phyloP scores from a whole-genome alignment of 108 stramenopile genomes.

The Skeletonema costatum region DNA sequence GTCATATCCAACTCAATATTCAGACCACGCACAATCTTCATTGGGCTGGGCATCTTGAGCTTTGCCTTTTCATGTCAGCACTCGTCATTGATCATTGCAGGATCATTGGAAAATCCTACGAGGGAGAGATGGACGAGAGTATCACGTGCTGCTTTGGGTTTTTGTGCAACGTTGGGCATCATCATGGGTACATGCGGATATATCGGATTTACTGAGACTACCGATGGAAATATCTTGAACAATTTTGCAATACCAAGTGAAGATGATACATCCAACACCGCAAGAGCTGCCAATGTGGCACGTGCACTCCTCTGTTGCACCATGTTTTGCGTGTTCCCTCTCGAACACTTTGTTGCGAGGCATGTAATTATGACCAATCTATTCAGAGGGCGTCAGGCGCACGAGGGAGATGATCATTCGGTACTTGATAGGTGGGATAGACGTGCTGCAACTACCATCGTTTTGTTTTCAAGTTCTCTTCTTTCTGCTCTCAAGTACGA shows the following conservation, averaged over 20 bases:
- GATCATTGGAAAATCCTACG: slow-evolving; percentile 74
- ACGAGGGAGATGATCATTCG: slow-evolving; percentile 81
- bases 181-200: slow-evolving; percentile 65
- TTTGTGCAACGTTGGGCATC: slow-evolving; percentile 51
- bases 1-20: slow-evolving; percentile 38
- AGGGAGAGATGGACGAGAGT: slow-evolving; percentile 67
- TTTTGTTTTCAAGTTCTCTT: slow-evolving; percentile 61
- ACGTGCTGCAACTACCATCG: slow-evolving; percentile 63
- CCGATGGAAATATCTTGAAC: slow-evolving; percentile 76
- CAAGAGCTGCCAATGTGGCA: slow-evolving; percentile 56
- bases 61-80: slow-evolving; percentile 91
- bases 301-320: slow-evolving; percentile 64
- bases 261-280: neutral
- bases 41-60: slow-evolving; percentile 76
- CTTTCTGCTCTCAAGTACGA: slow-evolving; percentile 67
- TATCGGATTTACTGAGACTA: slow-evolving; percentile 64
- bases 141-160: slow-evolving; percentile 48
- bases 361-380: slow-evolving; percentile 81
- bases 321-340: slow-evolving; percentile 86
- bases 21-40: slow-evolving; percentile 63
- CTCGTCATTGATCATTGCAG: slow-evolving; percentile 87
- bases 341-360: slow-evolving; percentile 82
- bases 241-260: slow-evolving; percentile 42
- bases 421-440: slow-evolving; percentile 81
- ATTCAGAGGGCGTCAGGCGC: slow-evolving; percentile 76